Base-by-base conservation (phyloP, 139 green algal genomes). In the Micractinium sp. region DNA sequence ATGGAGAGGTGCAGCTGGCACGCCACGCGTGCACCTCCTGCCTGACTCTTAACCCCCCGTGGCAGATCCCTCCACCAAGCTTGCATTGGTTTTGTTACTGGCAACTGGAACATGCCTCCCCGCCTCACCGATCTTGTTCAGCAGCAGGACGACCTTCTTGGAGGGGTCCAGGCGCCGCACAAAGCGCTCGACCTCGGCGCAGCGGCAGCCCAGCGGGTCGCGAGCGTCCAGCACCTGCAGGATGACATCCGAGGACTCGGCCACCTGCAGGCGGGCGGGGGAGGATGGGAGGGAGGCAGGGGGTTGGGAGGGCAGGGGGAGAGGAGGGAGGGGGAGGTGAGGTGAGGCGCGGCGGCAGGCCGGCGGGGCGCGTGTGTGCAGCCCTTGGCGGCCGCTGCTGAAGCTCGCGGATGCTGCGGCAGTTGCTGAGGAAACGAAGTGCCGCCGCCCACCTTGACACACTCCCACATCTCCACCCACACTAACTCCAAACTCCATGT, bases 71-170 rank as follows among this genome's bases (percentile, higher is more conserved):
- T n/a, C n/a, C n/a, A n/a, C n/a, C n/a, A n/a, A n/a, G n/a, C n/a
- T n/a, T n/a, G n/a, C n/a, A n/a, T n/a, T n/a, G n/a, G n/a, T n/a
- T n/a, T n/a, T n/a, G n/a, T n/a, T n/a, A n/a, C n/a, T n/a, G n/a
- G 60, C 60, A 66, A 66, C 60, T 66, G 60, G 56, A 53, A 33
- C 75, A 76, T 14, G 31, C 13, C 25, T 15, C 53, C 0, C 33
- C 3, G 2, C 38, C 94, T 76, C 88, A 97, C 95, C 96, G 78
- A 99, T 98, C 90, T 99, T 99, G 95, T 99, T 99, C 33, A 99
- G 94, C 87, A 99, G 93, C 81, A 99, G 94, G 71, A 99, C 94
- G 89, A 99, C 93, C 61, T 95, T 95, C 91, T 99, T 99, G 90
- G 96, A 93, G 39, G 97, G 93, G 88, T 96, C 94, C 14, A 91